Conservation (phyloP, 495 filamentous ascomycete genomes). For the Emericellopsis terricola region DNA sequence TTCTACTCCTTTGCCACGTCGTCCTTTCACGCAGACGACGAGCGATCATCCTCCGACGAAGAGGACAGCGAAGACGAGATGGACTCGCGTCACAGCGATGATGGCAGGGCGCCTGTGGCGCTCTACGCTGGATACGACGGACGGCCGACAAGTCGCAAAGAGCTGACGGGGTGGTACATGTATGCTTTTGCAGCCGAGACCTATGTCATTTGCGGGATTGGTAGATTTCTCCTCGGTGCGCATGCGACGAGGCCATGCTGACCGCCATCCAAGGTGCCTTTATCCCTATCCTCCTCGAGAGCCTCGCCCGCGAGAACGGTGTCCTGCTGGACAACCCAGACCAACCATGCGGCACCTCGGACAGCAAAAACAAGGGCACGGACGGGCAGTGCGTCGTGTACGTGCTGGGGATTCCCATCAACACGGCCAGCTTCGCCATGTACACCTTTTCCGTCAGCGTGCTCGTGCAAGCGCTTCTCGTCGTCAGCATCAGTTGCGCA, state of each 20-base stretch:
- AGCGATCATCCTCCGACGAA: slow-evolving; percentile 28
- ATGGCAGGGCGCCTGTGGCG: slow-evolving; percentile 3
- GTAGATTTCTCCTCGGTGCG: neutral
- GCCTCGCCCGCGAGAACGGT: slow-evolving; percentile 77
- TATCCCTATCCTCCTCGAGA: slow-evolving; percentile 90
- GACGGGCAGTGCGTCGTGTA: slow-evolving; percentile 64
- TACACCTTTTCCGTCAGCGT: slow-evolving; percentile 94
- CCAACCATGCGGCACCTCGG: slow-evolving; percentile 44
- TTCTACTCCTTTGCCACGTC: slow-evolving; percentile 27
- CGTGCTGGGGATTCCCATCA: slow-evolving; percentile 69
- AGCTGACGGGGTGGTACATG: slow-evolving; percentile 86
- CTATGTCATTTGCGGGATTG: slow-evolving; percentile 79
- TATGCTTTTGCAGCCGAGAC: slow-evolving; percentile 98
- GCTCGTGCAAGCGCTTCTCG: slow-evolving; percentile 68
- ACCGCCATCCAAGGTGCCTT: slow-evolving; percentile 52
- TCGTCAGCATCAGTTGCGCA: slow-evolving; percentile 88
- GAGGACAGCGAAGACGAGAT: slow-evolving; percentile 4
- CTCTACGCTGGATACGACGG: slow-evolving; percentile 72
- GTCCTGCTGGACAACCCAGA: slow-evolving; percentile 58
- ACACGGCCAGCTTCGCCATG: slow-evolving; percentile 95
- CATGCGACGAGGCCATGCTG: neutral
- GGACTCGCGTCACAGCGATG: slow-evolving; percentile 4
- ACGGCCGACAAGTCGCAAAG: slow-evolving; percentile 66
- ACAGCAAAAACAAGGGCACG: slow-evolving; percentile 13
- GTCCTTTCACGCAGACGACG: slow-evolving; percentile 45